A percentile compares a stretch with the other conserved stretches of the same genome.
Evolutionary conservation across 2,329 filamentous ascomycete genomes (phyloP).

Genomic region (Fusarium papillatum): DNA sequence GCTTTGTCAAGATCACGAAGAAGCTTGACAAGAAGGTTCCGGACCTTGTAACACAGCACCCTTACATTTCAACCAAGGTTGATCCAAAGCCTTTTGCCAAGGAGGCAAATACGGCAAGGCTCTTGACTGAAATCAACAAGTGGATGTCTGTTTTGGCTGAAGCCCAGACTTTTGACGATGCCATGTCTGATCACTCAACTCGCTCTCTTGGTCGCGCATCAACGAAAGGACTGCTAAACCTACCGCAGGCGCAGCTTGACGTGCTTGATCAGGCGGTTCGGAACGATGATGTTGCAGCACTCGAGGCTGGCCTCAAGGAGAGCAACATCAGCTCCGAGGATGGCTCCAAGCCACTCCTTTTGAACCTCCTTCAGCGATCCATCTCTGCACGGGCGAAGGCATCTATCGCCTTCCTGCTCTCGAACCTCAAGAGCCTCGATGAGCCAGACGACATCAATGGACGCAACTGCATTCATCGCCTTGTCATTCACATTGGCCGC

Average conservation of each 20-base stretch:
- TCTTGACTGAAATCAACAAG: slow-evolving; percentile 81
- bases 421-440: slow-evolving; percentile 78
- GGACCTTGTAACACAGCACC: slow-evolving; percentile 81
- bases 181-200: slow-evolving; percentile 79
- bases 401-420: slow-evolving; percentile 80
- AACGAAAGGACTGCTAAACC: slow-evolving; percentile 79
- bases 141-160: slow-evolving; percentile 90
- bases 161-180: slow-evolving; percentile 81
- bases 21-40: slow-evolving; percentile 97
- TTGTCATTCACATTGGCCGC: slow-evolving; percentile 93
- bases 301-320: slow-evolving; percentile 71
- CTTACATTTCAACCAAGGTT: slow-evolving; percentile 92
- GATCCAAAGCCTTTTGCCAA: slow-evolving; percentile 91
- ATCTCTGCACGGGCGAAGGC: slow-evolving; percentile 78
- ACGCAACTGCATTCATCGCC: slow-evolving; percentile 91
- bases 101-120: slow-evolving; percentile 65
- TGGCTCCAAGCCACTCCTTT: slow-evolving; percentile 74
- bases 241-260: slow-evolving; percentile 79
- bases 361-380: slow-evolving; percentile 83
- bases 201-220: slow-evolving; percentile 83
- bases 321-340: slow-evolving; percentile 59
- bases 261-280: slow-evolving; percentile 80
- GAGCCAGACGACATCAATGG: slow-evolving; percentile 95
- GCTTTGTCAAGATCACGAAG: slow-evolving; percentile 99
- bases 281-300: slow-evolving; percentile 70